Base-by-base conservation (phyloP, 2,329 filamentous ascomycete species). In the Fusarium acutatum region DNA sequence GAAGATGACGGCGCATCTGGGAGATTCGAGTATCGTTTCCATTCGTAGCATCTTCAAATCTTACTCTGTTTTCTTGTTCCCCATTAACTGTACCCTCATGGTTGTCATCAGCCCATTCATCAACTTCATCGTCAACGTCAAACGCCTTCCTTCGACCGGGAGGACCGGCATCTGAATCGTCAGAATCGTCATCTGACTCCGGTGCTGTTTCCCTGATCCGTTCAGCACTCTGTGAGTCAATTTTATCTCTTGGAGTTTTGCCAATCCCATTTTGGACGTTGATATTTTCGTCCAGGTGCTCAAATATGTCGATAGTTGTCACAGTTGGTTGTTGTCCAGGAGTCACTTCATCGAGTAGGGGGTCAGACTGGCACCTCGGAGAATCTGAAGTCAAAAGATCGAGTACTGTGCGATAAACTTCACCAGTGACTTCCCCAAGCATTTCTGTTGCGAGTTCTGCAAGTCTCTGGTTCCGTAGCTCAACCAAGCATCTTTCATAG, bases 401-500 rank as follows among this genome's bases (percentile, higher is more conserved):
- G 18, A 98, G 86, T 24, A 97, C 86, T 20, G 91, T 88, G 41
- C 89, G 90, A 79, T 97, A 98, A 3, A 98, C 90, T 67, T 92
- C 88, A 2, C 92, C 91, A 3, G 95, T 97, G 4, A 89, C 90
- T 44, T 91, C 86, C 49, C 95, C 93, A 26, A 96, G 88, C 37
- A 89, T 86, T 60, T 93, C 89, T 58, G 91, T 87, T 3, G 91
- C 94, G 64, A 95, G 89, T n/a, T 90, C 87, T 59, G 92, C 90
- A 6, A 98, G 90, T 26, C 91, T 90, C 72, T 92, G 88, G 77
- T 94, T 97, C 64, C 96, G 93, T 71, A 97, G 86, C 56, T 93
- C 91, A 15, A 98, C 93, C 12, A 92, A 86, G 67, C 94, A 94
- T 81, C 96, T 97, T 63, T 95, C 92, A 78, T 94, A 92, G 79